Conservation (phyloP, 495 filamentous ascomycete genomes). For the Penicillium waksmanii region DNA sequence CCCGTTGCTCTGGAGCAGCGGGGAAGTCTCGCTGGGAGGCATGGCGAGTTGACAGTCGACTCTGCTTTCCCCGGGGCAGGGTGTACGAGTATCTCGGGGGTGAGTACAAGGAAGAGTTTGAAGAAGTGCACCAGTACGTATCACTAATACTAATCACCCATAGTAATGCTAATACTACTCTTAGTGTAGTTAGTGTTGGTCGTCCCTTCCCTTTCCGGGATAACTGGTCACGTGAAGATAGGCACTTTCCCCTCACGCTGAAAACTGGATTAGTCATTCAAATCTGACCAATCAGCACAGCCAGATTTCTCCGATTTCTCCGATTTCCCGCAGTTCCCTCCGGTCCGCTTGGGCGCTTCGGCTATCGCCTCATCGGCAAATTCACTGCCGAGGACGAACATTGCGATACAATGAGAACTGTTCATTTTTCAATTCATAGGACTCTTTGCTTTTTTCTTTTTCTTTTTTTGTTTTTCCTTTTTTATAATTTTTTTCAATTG, state of each 20-base stretch:
- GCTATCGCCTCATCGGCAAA: not conserved
- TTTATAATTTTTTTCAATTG: not conserved
- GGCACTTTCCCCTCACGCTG: not conserved
- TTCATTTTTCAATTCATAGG: too few species aligned
- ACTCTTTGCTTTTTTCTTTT: too few species aligned
- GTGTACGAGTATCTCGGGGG: too few species aligned
- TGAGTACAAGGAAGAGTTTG: too few species aligned
- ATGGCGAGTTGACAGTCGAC: not conserved
- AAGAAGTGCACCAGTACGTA: too few species aligned
- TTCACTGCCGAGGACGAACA: not conserved
- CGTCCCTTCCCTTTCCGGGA: not conserved
- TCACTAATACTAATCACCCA: too few species aligned
- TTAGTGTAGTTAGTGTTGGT: too few species aligned
- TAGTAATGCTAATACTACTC: too few species aligned
- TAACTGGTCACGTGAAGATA: not conserved
- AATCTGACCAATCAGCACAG: not conserved
- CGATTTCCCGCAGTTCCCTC: not conserved
- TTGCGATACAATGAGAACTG: not conserved
- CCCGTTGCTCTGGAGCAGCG: conserved; percentile 42
- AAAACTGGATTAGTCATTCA: not conserved
- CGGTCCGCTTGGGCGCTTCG: not conserved
- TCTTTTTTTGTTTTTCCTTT: too few species aligned
- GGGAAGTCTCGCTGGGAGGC: conserved; percentile 43
- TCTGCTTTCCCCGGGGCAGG: not conserved
- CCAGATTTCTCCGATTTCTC: not conserved